Percentiles rank a stretch among this genome's conserved stretches.
Evolutionary conservation across 495 filamentous ascomycete genomes (phyloP).

Genomic region (Xeromyces bisporus): DNA sequence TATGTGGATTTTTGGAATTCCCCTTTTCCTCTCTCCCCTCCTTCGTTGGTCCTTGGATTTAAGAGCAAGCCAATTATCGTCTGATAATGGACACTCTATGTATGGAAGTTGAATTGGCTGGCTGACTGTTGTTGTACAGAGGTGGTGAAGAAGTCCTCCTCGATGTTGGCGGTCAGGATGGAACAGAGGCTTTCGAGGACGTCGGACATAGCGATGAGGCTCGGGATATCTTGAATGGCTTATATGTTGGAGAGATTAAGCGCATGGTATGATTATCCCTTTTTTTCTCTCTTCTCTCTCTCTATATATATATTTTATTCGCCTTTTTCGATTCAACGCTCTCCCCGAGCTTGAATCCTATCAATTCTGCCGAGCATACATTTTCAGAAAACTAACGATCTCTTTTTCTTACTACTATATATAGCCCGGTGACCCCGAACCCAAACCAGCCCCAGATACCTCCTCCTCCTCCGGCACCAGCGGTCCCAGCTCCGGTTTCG

Average conservation of each 20-base stretch:
- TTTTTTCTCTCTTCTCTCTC: conserved; percentile 2
- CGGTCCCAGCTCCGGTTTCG: conserved; percentile 35
- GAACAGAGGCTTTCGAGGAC: conserved; percentile 97
- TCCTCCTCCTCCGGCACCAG: conserved; percentile 31
- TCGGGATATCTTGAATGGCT: conserved; percentile 71
- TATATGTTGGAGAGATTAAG: conserved; percentile 71
- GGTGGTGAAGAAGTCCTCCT: conserved; percentile 97
- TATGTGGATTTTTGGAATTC: conserved; percentile 39
- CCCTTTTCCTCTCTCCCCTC: not conserved
- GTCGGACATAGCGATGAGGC: conserved; percentile 99
- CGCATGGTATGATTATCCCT: conserved; percentile 45
- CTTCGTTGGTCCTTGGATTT: not conserved
- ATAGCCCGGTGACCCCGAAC: conserved; percentile 73
- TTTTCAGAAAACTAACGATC: no score
- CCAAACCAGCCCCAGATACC: conserved; percentile 32
- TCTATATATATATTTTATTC: no score
- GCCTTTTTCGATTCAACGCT: no score
- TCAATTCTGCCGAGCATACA: no score
- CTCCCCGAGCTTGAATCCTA: no score
- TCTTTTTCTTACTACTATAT: no score
- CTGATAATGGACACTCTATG: no score
- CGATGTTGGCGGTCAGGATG: conserved; percentile 91
- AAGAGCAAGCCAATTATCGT: no score
- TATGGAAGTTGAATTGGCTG: no score
- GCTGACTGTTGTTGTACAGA: no score